Conservation (phyloP, 768 basidiomycete species). For the Rhizopogon sp. region DNA sequence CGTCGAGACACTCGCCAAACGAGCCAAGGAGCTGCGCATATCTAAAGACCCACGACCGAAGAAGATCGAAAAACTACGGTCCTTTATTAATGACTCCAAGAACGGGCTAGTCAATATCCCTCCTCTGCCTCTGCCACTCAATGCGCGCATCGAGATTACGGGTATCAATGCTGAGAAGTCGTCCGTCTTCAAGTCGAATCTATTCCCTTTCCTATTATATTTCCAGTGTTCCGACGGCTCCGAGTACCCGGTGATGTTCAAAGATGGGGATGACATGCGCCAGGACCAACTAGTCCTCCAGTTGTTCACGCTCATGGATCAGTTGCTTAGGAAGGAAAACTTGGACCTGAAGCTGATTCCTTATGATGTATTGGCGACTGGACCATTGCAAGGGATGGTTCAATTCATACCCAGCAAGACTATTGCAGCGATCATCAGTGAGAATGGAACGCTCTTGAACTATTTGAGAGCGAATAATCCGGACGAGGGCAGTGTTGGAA, state of each 20-base stretch:
- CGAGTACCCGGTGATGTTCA: conserved; percentile 95
- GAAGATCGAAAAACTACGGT: conserved; percentile 95
- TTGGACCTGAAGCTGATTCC: conserved; percentile 88
- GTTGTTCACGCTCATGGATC: conserved; percentile 98
- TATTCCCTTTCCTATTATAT: conserved; percentile 86
- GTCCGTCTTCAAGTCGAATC: conserved; percentile 95
- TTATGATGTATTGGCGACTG: conserved; percentile 92
- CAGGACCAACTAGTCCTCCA: conserved; percentile 99
- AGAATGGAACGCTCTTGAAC: conserved; percentile 82
- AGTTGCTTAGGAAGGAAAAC: conserved; percentile 89
- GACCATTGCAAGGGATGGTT: conserved; percentile 88
- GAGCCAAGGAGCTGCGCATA: conserved; percentile 80
- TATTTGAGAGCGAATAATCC: conserved; percentile 84
- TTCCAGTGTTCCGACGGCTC: conserved; percentile 82
- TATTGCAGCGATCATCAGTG: conserved; percentile 90
- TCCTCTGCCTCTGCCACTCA: conserved; percentile 83
- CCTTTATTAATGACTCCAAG: conserved; percentile 79
- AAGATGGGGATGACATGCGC: conserved; percentile 97
- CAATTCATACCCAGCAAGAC: conserved; percentile 97
- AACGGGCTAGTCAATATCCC: conserved; percentile 76
- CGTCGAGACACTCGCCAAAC: conserved; percentile 78
- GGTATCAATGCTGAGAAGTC: conserved; percentile 92
- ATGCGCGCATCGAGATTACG: conserved; percentile 78
- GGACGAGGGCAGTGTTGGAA: conserved; percentile 92
- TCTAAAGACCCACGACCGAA: conserved; percentile 94